Percentiles rank a stretch among this genome's conserved stretches.
phyloP scores from a whole-genome alignment of 805 yeast genomes.

The Wickerhamomyces bovis region DNA sequence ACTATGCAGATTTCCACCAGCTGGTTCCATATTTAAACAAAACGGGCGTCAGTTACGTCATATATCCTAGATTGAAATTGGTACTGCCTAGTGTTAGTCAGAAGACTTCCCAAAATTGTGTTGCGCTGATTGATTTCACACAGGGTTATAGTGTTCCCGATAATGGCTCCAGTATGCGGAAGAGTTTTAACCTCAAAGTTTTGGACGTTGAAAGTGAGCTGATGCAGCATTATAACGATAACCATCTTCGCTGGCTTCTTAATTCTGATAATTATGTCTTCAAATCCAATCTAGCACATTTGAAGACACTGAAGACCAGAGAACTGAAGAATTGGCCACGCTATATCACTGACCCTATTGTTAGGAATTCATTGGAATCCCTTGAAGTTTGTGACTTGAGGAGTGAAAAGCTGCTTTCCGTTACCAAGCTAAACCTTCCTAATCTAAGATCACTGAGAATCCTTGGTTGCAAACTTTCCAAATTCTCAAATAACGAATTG shows the following conservation, averaged over 20 bases:
- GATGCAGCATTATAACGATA: not conserved
- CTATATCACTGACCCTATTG: not conserved
- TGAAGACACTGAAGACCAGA: not conserved
- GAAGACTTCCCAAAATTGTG: not conserved
- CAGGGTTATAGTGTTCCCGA: not conserved
- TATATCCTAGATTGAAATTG: not conserved
- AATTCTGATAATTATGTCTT: not conserved
- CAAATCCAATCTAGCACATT: not conserved
- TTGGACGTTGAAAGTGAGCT: not conserved
- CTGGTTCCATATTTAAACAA: not conserved
- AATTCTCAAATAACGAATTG: not conserved
- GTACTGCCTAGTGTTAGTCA: no score
- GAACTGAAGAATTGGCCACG: not conserved
- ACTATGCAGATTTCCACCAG: not conserved
- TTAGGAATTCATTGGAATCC: not conserved
- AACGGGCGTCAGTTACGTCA: not conserved
- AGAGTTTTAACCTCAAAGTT: not conserved
- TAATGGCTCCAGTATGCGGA: no score
- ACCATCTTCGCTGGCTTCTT: not conserved
- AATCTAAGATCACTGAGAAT: not conserved
- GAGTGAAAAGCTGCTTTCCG: not conserved
- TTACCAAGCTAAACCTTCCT: not conserved
- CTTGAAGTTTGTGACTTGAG: not conserved
- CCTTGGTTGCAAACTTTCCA: not conserved
- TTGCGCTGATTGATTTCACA: not conserved